Base-by-base conservation (phyloP, 257 asterid genomes). In the Misopates orontium region DNA sequence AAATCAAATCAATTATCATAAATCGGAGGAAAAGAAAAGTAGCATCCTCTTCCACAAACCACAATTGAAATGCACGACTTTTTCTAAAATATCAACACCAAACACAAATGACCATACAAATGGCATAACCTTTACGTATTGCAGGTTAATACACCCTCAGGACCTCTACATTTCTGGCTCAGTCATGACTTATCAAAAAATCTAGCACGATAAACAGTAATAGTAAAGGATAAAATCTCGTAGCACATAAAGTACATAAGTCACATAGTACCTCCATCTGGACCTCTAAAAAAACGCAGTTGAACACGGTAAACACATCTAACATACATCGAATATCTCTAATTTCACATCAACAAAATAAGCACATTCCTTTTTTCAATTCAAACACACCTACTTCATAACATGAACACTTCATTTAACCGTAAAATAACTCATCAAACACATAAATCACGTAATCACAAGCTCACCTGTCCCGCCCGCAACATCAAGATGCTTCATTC, bases 401-500 rank as follows among this genome's bases (percentile, higher is more conserved):
- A 40, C 23, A 10, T 40, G 53, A 23, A 16, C 42, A 17, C 28
- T 28, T 19, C 8, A 54, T 59, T 21, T 51, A 66, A 64, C 18
- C 32, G 5, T 9, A 68, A 60, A 20, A 4, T 6, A 32, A 66
- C 21, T 36, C 60, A 58, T 31, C 62, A 50, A 62, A 32, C 56
- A 69, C 19, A 47, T 31, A 18, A 56, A 62, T n/a, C 22, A 54
- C 62, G 62, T 66, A 62, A 28, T 21, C 25, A 19, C 41, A 32
- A 66, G 21, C 60, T 74, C 77, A 89, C 96, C 97, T 74, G 99
- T 93, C 70, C 99, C 99, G 71, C 97, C 99, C 62, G 99, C 99
- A 74, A 93, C 97, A 79, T 93, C 99, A 50, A 93, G 97, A 80
- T 90, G 99, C 83, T 86, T 93, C 90, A 86, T 93, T 60, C 99